Evolutionary conservation across 2,329 filamentous ascomycete genomes (phyloP).

Genomic region (Tolypocladium pustulatum): DNA sequence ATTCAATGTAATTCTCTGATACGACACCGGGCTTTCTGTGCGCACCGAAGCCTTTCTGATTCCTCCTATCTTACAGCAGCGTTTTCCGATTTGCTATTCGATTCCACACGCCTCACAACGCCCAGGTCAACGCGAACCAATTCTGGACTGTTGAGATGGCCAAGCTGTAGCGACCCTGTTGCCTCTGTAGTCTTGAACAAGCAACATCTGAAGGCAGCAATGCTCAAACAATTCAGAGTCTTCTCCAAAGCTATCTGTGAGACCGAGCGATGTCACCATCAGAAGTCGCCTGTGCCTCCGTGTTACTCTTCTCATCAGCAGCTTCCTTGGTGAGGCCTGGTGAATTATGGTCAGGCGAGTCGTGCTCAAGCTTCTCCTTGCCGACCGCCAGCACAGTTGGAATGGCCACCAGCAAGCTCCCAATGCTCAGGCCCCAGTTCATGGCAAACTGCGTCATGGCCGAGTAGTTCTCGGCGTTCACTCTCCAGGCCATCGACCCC

Average conservation of each 20-base stretch:
- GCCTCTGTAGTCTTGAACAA: not conserved
- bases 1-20: no score
- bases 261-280: not conserved
- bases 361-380: not conserved
- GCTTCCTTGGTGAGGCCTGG: not conserved
- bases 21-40: no score
- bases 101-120: no score
- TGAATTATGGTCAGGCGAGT: not conserved
- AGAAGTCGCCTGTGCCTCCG: not conserved
- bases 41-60: no score
- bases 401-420: slow-evolving; percentile 27
- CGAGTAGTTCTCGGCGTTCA: slow-evolving; percentile 24
- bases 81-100: no score
- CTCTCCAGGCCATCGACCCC: slow-evolving; percentile 33
- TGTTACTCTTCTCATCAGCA: not conserved
- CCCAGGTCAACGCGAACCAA: no score
- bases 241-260: not conserved
- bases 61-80: no score
- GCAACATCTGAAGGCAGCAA: not conserved
- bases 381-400: slow-evolving; percentile 28
- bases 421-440: slow-evolving; percentile 35
- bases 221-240: not conserved
- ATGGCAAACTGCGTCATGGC: slow-evolving; percentile 31
- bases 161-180: not conserved
- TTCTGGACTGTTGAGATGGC: not conserved